Percentiles rank a stretch among this genome's conserved stretches.
phyloP scores from a whole-genome alignment of 2,329 filamentous ascomycete species.

The Aspergillus floridensis region DNA sequence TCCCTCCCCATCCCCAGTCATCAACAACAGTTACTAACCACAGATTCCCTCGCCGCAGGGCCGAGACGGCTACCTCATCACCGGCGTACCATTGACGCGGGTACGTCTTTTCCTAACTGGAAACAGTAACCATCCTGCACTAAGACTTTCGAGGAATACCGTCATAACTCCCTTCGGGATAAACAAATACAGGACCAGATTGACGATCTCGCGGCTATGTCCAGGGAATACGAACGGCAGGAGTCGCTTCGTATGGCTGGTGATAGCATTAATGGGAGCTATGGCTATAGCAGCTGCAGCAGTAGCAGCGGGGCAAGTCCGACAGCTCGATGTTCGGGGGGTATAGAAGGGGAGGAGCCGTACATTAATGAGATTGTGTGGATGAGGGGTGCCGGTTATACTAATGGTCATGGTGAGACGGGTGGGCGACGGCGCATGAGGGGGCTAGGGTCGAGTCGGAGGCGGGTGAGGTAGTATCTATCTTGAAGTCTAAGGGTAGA shows the following conservation, averaged over 20 bases:
- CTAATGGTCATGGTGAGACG: background rate
- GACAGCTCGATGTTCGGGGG: constrained; percentile 10
- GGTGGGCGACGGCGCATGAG: background rate
- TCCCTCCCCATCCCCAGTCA: too few relatives aligned
- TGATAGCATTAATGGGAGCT: constrained; percentile 20
- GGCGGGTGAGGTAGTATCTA: too few relatives aligned
- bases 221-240: constrained; percentile 48
- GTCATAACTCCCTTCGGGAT: constrained; percentile 13
- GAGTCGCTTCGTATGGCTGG: constrained; percentile 46
- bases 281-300: background rate
- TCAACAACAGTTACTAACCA: too few relatives aligned
- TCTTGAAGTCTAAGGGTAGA: too few relatives aligned
- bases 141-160: background rate
- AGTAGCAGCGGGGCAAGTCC: background rate
- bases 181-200: constrained; percentile 45
- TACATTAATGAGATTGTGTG: constrained; percentile 46
- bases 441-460: background rate
- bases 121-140: background rate
- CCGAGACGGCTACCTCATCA: constrained; percentile 50
- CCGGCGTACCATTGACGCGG: constrained; percentile 47
- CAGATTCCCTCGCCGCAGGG: constrained; percentile 30
- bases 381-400: constrained; percentile 29
- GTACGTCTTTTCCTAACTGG: constrained; percentile 25
- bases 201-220: constrained; percentile 48
- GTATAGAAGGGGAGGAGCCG: constrained; percentile 32